Evolutionary conservation across 805 yeast genomes (phyloP).

Genomic region (Myxozyma neotropica): DNA sequence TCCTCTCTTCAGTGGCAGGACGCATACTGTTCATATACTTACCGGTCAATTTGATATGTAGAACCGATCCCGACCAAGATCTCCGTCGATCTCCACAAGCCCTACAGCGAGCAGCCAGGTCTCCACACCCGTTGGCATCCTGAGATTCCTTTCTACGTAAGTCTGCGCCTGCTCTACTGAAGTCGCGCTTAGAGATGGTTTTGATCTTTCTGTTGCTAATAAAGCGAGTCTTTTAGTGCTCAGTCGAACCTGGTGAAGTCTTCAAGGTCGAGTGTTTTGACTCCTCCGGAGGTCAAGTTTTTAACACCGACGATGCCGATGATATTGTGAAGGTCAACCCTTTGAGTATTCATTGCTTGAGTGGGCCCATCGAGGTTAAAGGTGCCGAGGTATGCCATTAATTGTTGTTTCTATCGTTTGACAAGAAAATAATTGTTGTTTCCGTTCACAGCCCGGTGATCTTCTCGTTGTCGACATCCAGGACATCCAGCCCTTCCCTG

Average conservation of each 20-base stretch:
- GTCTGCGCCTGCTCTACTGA: background rate
- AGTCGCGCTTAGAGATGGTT: background rate
- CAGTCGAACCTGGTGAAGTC: conserved; percentile 48
- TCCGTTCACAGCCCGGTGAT: conserved; percentile 47
- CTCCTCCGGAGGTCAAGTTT: conserved; percentile 58
- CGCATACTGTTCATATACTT: background rate
- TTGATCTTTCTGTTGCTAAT: background rate
- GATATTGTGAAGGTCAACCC: conserved; percentile 52
- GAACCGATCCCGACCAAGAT: conserved; percentile 45
- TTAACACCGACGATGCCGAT: conserved; percentile 52
- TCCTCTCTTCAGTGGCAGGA: background rate
- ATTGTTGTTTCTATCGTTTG: background rate
- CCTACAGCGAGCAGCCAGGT: conserved; percentile 53
- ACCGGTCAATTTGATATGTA: background rate
- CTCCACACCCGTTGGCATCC: conserved; percentile 60
- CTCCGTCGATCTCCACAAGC: conserved; percentile 49
- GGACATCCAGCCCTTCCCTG: conserved; percentile 56
- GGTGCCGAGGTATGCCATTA: conserved; percentile 44
- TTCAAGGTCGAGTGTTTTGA: conserved; percentile 55
- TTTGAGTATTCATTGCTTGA: conserved; percentile 51
- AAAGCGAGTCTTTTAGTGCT: conserved; percentile 20
- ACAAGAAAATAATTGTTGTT: background rate
- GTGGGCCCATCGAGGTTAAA: conserved; percentile 53
- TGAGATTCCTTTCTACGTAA: conserved; percentile 35
- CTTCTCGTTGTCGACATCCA: conserved; percentile 52